Evolutionary conservation across 1,139 yeast genomes (phyloP), one percentile per base, ranked within the genome.

Genomic region (Kodamaea derodonti): DNA sequence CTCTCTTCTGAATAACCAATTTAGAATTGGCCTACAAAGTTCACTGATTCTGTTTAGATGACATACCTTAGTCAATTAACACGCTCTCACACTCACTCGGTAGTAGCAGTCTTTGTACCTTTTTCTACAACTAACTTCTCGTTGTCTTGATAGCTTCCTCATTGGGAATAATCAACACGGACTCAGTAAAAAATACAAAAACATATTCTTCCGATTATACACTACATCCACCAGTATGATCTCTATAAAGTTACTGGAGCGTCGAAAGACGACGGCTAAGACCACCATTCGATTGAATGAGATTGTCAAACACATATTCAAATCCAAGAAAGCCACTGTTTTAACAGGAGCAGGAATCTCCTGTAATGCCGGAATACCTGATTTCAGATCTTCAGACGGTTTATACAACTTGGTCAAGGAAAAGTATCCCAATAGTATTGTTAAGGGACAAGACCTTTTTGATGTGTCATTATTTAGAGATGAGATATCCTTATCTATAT

Each of bases 281-380:
- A 53, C 52, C 15, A 42, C 60, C 27, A 64, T 66, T 25, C 52
- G 53, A 35, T 49, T 69, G 29, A 58, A 65, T 33, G 74, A 69
- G 42, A 64, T 65, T 17, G 54, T 66, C 34, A 67, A 66, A 43
- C 32, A 48, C 32, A 62, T 83, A 10, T 67, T 62, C 45, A 67
- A 79, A 47, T 44, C 69, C 32, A 70, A 70, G 41, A 77, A 71
- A 51, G 64, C 80, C 30, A 65, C 81, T 10, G 69, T 81, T 7
- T 69, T 88, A 37, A 87, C 97, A 0, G 97, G 97, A 7, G 97
- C 97, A 2, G 97, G 97, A 2, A 86, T 90, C 39, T 86, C 96
- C 17, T 87, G 97, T 56, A 87, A 85, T 55, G 97, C 97, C 1
- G 97, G 97, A 0, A 90, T 90, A 36, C 97, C 97, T 1, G 97